Conservation (phyloP, 306 rosid genomes). For the cucumber (Cucumis sativus) region DNA sequence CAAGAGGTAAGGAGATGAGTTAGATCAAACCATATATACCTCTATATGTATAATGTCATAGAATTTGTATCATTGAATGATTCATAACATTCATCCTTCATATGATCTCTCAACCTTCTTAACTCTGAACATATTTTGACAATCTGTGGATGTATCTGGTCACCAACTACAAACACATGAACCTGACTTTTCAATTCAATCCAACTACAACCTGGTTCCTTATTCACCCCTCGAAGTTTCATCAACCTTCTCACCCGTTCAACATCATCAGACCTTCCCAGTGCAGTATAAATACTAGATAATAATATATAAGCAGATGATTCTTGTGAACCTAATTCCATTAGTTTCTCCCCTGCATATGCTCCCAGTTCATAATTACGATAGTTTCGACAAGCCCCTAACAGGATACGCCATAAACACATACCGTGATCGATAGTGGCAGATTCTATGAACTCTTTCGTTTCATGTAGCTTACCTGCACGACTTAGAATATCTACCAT, state of each 20-base stretch:
- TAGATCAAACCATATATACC: not conserved
- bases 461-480: constrained; percentile 64
- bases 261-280: constrained; percentile 56
- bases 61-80: not conserved
- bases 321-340: constrained; percentile 66
- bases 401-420: constrained; percentile 70
- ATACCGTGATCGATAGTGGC: constrained; percentile 56
- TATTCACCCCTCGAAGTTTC: constrained; percentile 60
- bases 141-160: constrained; percentile 65
- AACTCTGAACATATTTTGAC: constrained; percentile 35
- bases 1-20: not conserved
- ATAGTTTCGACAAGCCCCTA: constrained; percentile 69
- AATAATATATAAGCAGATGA: constrained; percentile 62
- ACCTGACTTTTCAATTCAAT: constrained; percentile 56
- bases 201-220: constrained; percentile 96
- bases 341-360: constrained; percentile 73
- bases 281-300: constrained; percentile 55
- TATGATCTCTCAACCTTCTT: constrained; percentile 36
- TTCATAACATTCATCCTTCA: constrained; percentile 55
- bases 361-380: constrained; percentile 55
- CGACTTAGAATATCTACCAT: constrained; percentile 85
- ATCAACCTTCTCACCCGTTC: constrained; percentile 66
- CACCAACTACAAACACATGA: constrained; percentile 86
- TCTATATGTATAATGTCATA: not conserved
- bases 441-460: constrained; percentile 71